These are phyloP conservation scores for Zygosaccharomyces sapae DNA, from an alignment of 1,139 yeast species.

Conservation along the genomic window DNA sequence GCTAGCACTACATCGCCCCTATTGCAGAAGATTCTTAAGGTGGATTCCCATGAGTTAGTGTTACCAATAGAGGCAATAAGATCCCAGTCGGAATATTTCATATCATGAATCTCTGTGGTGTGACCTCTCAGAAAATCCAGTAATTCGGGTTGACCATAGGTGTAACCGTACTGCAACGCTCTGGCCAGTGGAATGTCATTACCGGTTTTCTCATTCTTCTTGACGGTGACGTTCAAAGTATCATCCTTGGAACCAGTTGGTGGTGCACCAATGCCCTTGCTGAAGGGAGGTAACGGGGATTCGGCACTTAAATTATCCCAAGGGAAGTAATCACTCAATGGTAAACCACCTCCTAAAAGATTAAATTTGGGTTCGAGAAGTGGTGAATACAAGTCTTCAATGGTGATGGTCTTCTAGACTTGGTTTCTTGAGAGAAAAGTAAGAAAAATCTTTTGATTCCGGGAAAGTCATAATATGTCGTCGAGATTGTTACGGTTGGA, in stretches of 20 bases:
- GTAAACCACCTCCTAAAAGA: conserved; percentile 96
- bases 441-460: conserved; percentile 64
- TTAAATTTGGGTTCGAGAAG: conserved; percentile 66
- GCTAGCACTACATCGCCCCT: conserved; percentile 77
- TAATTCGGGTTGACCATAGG: conserved; percentile 75
- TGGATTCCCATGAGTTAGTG: conserved; percentile 85
- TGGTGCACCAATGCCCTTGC: conserved; percentile 67
- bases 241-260: conserved; percentile 49
- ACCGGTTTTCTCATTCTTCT: conserved; percentile 43
- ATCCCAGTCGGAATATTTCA: conserved; percentile 68
- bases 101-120: conserved; percentile 59
- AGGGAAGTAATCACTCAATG: conserved; percentile 86
- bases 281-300: conserved; percentile 73
- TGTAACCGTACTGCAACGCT: conserved; percentile 86
- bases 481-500: no score
- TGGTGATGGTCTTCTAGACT: conserved; percentile 70
- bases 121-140: conserved; percentile 69
- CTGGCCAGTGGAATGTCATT: conserved; percentile 71
- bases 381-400: conserved; percentile 81
- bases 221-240: conserved; percentile 38
- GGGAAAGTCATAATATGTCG: conserved; percentile 28
- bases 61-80: conserved; percentile 65
- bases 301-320: conserved; percentile 69
- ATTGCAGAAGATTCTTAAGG: conserved; percentile 71
- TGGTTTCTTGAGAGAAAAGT: conserved; percentile 77